phyloP scores from a whole-genome alignment of 1,284 basidiomycete species.

The Lentinula novae-zelandiae region DNA sequence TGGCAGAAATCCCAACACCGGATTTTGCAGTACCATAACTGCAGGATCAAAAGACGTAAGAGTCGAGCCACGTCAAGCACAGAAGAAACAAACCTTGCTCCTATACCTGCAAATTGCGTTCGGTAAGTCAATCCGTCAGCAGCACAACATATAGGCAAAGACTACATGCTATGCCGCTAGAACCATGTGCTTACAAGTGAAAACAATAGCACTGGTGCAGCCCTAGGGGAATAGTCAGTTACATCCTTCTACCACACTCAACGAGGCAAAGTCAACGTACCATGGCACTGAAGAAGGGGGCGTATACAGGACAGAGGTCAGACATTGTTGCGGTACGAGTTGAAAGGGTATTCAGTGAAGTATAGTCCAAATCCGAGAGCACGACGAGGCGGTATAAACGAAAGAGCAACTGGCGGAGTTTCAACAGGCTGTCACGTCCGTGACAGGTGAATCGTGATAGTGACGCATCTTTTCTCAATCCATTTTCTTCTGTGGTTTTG shows the following conservation, averaged over 20 bases:
- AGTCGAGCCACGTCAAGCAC: not conserved
- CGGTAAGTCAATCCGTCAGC: constrained; percentile 7
- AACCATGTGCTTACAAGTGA: constrained; percentile 76
- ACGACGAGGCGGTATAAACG: not conserved
- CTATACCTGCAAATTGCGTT: constrained; percentile 47
- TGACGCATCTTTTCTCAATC: too few relatives aligned
- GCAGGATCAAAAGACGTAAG: constrained; percentile 6
- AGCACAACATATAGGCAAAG: not conserved
- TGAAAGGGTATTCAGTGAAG: constrained; percentile 1
- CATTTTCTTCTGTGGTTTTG: too few relatives aligned
- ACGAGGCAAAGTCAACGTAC: constrained; percentile 40
- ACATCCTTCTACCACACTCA: constrained; percentile 2
- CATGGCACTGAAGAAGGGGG: constrained; percentile 98
- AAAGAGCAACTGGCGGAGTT: not conserved
- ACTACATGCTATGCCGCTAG: not conserved
- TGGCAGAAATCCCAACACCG: constrained; percentile 97
- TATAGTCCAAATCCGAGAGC: not conserved
- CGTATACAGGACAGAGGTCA: constrained; percentile 91
- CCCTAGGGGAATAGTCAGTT: constrained; percentile 50
- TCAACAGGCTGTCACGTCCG: not conserved
- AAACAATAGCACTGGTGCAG: constrained; percentile 95
- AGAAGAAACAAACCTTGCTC: constrained; percentile 54
- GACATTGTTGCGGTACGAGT: constrained; percentile 50
- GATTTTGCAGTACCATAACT: constrained; percentile 98
- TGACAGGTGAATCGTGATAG: not conserved